Evolutionary conservation across 1,284 basidiomycete genomes (phyloP).

Genomic region (Tilletia indica): DNA sequence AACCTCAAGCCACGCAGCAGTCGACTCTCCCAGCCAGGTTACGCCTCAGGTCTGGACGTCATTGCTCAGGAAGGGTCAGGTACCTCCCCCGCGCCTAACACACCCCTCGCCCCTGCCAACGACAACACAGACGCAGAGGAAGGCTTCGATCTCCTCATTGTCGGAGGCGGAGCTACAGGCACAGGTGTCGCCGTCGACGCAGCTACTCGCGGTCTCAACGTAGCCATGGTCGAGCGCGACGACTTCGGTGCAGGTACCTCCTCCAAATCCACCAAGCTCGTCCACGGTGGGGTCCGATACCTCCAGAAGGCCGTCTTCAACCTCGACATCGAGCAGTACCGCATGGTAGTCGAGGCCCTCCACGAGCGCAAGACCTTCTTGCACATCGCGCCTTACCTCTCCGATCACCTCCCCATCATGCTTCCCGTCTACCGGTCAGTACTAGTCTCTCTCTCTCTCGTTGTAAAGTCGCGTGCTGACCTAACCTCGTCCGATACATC

Average conservation of each 20-base stretch:
- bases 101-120: background rate
- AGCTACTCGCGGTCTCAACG: slow-evolving; percentile 82
- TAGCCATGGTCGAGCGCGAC: slow-evolving; percentile 87
- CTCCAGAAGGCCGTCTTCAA: slow-evolving; percentile 94
- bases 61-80: background rate
- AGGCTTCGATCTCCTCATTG: slow-evolving; percentile 70
- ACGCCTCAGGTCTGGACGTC: background rate
- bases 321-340: slow-evolving; percentile 82
- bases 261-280: slow-evolving; percentile 94
- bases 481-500: background rate
- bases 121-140: slow-evolving; percentile 33
- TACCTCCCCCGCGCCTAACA: slow-evolving; percentile 6
- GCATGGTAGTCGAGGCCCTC: slow-evolving; percentile 88
- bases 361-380: slow-evolving; percentile 91
- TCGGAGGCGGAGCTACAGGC: slow-evolving; percentile 88
- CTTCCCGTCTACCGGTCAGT: slow-evolving; percentile 80
- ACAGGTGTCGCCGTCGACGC: slow-evolving; percentile 93
- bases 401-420: slow-evolving; percentile 89
- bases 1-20: slow-evolving; percentile 15
- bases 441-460: background rate
- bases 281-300: slow-evolving; percentile 95
- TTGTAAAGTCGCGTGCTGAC: background rate
- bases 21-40: background rate
- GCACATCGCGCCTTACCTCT: slow-evolving; percentile 91
- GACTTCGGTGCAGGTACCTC: slow-evolving; percentile 89